Evolutionary conservation across 2,329 filamentous ascomycete genomes (phyloP).

Genomic region (Pleomassaria siparia): DNA sequence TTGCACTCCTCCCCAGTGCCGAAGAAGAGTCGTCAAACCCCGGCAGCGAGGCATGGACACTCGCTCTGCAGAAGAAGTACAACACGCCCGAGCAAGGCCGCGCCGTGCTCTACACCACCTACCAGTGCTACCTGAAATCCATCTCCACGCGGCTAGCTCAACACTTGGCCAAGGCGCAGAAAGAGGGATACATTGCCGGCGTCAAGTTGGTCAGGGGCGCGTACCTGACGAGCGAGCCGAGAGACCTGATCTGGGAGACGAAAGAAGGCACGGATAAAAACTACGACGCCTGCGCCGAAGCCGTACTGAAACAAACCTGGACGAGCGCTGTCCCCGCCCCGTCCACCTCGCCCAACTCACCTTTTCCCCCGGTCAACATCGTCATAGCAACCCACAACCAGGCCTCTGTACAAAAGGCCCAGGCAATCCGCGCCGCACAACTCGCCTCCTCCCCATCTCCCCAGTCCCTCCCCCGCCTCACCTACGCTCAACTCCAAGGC

Average conservation of each 20-base stretch:
- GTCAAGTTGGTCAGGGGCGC: conserved; percentile 61
- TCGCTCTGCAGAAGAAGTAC: conserved; percentile 75
- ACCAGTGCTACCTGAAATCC: conserved; percentile 59
- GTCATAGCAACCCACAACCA: conserved; percentile 85
- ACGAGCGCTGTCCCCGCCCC: conserved; percentile 52
- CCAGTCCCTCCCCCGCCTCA: conserved; percentile 41
- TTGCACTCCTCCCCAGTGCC: conserved; percentile 80
- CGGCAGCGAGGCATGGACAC: conserved; percentile 79
- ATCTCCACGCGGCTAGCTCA: conserved; percentile 46
- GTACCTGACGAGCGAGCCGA: conserved; percentile 55
- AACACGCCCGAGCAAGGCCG: conserved; percentile 59
- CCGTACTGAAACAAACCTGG: conserved; percentile 67
- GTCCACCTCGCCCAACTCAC: conserved; percentile 34
- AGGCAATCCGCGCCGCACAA: conserved; percentile 52
- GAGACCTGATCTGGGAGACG: conserved; percentile 55
- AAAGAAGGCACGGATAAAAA: conserved; percentile 58
- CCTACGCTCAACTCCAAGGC: conserved; percentile 82
- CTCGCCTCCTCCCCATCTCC: conserved; percentile 36
- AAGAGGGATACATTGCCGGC: conserved; percentile 55
- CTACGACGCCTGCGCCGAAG: conserved; percentile 72
- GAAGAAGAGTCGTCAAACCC: conserved; percentile 79
- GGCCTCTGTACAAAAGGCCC: conserved; percentile 63
- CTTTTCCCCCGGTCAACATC: conserved; percentile 54
- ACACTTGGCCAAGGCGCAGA: conserved; percentile 50
- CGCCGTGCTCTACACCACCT: conserved; percentile 71